These are phyloP conservation scores for Termitomyces sp. DNA, from an alignment of 1,284 basidiomycete genomes.

Conservation along the genomic window DNA sequence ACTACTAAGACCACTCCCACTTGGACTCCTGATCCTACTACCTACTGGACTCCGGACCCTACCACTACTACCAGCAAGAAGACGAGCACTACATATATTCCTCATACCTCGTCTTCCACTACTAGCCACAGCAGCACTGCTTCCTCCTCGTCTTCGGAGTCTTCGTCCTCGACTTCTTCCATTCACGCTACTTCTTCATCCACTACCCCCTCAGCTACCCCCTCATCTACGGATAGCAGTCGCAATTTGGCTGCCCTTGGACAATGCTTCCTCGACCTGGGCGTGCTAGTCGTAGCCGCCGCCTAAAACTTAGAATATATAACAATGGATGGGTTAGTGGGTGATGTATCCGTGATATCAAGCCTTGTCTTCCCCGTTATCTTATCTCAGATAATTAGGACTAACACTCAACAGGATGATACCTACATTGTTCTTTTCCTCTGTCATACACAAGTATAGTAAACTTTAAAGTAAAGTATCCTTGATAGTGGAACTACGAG, in stretches of 20 bases:
- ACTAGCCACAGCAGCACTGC: constrained; percentile 4
- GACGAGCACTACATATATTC: background rate
- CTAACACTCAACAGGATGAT: constrained; percentile 6
- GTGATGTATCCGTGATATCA: constrained; percentile 10
- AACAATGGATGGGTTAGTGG: constrained; percentile 5
- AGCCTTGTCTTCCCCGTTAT: background rate
- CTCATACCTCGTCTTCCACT: constrained; percentile 1
- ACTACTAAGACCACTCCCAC: constrained; percentile 14
- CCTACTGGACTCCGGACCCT: constrained; percentile 5
- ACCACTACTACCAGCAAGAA: constrained; percentile 6
- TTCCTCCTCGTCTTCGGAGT: constrained; percentile 7
- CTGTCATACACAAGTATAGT: background rate
- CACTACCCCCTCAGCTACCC: background rate
- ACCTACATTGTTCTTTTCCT: constrained; percentile 4
- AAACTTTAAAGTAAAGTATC: constrained; percentile 3
- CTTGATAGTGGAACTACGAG: constrained; percentile 1
- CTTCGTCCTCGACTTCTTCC: constrained; percentile 2
- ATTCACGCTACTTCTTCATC: constrained; percentile 3
- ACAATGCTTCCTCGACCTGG: constrained; percentile 9
- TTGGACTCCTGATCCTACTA: constrained; percentile 8
- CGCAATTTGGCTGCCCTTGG: constrained; percentile 5
- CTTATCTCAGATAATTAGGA: constrained; percentile 9
- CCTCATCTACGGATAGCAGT: background rate
- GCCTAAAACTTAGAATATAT: constrained; percentile 1
- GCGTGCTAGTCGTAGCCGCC: constrained; percentile 7